Percentiles rank a stretch among this genome's conserved stretches.
These are phyloP conservation scores for Penicillium alfredii DNA, from an alignment of 495 filamentous ascomycete genomes.

Conservation along the genomic window DNA sequence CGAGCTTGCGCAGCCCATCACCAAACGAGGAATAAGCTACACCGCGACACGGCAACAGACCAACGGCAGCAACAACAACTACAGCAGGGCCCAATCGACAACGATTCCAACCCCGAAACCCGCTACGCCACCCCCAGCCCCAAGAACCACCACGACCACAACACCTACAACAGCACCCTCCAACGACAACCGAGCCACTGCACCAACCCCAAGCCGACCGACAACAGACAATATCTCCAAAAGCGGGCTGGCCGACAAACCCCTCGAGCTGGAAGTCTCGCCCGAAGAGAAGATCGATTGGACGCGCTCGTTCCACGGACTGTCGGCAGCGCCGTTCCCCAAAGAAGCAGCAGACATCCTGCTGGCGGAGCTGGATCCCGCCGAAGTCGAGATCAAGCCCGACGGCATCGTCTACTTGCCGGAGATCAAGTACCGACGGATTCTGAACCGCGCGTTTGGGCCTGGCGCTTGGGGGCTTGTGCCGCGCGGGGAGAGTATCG, in stretches of 20 bases:
- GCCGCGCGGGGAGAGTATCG: constrained; percentile 83
- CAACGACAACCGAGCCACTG: constrained; percentile 16
- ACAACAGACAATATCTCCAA: constrained; percentile 47
- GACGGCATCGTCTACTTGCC: constrained; percentile 95
- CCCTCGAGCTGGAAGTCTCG: constrained; percentile 38
- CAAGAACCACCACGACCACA: constrained; percentile 13
- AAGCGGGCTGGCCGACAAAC: constrained; percentile 47
- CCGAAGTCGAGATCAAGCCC: constrained; percentile 92
- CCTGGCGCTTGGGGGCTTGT: constrained; percentile 94
- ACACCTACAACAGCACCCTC: constrained; percentile 11
- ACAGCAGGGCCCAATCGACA: constrained; percentile 8
- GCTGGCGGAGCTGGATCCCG: constrained; percentile 55
- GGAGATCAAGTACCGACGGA: constrained; percentile 96
- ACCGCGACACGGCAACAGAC: constrained; percentile 15
- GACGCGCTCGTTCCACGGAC: constrained; percentile 87
- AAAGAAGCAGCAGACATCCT: constrained; percentile 69
- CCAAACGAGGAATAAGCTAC: constrained; percentile 16
- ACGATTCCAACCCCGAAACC: too few relatives aligned
- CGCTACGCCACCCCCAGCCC: too few relatives aligned
- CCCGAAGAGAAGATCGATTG: constrained; percentile 68
- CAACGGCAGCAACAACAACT: constrained; percentile 12
- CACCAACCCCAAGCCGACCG: constrained; percentile 27
- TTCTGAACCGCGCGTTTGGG: constrained; percentile 86
- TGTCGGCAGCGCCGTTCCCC: constrained; percentile 68
- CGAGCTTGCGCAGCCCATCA: too few relatives aligned